Base-by-base conservation (phyloP, 2,329 filamentous ascomycete genomes). In the Colletotrichum navitas region DNA sequence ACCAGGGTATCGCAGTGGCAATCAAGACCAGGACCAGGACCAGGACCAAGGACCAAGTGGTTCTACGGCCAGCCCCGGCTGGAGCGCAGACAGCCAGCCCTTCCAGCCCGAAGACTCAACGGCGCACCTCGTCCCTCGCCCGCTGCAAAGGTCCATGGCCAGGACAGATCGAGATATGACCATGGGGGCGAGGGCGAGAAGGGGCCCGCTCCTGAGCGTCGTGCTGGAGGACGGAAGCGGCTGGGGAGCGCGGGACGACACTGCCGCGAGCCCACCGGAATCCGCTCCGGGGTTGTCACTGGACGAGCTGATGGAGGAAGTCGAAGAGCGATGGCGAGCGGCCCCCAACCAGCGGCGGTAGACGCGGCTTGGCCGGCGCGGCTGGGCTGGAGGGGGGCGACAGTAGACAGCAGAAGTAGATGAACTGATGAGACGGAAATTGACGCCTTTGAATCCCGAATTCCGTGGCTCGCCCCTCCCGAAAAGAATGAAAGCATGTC, bases 261-360 rank as follows among this genome's bases (percentile, higher is more conserved):
- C 21, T 24, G 58, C 43, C 29, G 58, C 12, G 21, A 49, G 29
- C 41, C 29, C 58, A 11, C 29, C 32, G 54, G 26, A 21, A 2
- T 59, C 24, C 26, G 45, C 18, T 12, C 39, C 69, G 11, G 60
- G 64, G 6, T 18, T 72, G 51, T 39, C 68, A 24, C 26, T 72
- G 45, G 68, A 64, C 8, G 63, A 71, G 47, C 52, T 67, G 18
- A 36, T 73, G 8, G 71, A 74, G n/a, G 66, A 74, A 55, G 71
- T 74, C 26, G 73, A 73, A 63, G 36, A 51, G 34, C 18, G 71
- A 66, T 74, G 71, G 73, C 69, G 45, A 34, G 49, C 29, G 29
- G 66, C 47, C 51, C n/a, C 51, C 60, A 41, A 34, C 18, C 29
- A 43, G 43, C 34, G 8, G 54, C 24, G 43, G 34, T 36, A 36